A percentile compares a stretch with the other conserved stretches of the same genome.
These are phyloP conservation scores for Vitellaria paradoxa DNA, from an alignment of 179 eudicot species.

Conservation along the genomic window DNA sequence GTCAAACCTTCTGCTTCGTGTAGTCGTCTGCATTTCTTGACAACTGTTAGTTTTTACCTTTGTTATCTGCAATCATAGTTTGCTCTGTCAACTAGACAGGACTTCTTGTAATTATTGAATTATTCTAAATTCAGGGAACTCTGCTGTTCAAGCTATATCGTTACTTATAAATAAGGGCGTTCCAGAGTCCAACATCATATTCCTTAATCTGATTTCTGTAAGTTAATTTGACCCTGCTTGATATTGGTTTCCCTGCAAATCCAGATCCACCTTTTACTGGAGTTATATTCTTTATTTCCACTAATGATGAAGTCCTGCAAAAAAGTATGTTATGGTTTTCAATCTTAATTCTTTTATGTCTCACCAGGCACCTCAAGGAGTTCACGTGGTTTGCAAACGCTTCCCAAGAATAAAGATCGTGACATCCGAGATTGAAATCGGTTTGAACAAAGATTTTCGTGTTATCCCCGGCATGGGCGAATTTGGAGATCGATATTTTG, in stretches of 20 bases:
- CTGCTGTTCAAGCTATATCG: constrained; percentile 90
- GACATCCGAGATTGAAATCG: constrained; percentile 90
- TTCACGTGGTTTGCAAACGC: constrained; percentile 79
- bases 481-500: constrained; percentile 93
- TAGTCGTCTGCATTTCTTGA: not conserved
- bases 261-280: not conserved
- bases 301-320: not conserved
- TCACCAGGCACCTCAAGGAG: constrained; percentile 95
- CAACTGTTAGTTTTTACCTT: not conserved
- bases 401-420: constrained; percentile 95
- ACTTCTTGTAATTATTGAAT: not conserved
- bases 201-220: constrained; percentile 82
- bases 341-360: not conserved
- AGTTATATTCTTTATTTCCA: not conserved
- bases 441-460: constrained; percentile 81
- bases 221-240: constrained; percentile 18
- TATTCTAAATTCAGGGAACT: constrained; percentile 57
- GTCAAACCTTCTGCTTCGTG: not conserved
- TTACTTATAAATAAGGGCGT: constrained; percentile 88
- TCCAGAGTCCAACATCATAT: constrained; percentile 79
- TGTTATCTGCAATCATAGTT: no score
- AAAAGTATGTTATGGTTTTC: not conserved
- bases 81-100: not conserved
- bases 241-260: not conserved
- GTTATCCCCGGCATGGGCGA: constrained; percentile 98